A percentile compares a stretch with the other conserved stretches of the same genome.
Conservation (phyloP, 768 basidiomycete genomes). For the Pisolithus albus region DNA sequence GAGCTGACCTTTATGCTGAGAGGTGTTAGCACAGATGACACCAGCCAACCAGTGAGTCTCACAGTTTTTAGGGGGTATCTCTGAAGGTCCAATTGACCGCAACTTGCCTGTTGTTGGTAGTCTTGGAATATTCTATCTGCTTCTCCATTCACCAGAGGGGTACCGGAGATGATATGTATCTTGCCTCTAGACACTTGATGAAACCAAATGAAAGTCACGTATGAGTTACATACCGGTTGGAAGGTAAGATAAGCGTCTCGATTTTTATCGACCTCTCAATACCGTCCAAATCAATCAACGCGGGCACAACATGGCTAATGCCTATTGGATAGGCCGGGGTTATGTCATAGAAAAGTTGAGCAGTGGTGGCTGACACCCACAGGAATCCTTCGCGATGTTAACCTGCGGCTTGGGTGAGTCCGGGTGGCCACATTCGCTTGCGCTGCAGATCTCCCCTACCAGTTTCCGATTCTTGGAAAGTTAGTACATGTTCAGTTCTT, state of each 20-base stretch:
- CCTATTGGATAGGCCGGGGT: constrained; percentile 11
- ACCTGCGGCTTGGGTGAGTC: constrained; percentile 20
- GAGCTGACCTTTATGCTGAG: constrained; percentile 62
- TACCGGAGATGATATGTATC: constrained; percentile 49
- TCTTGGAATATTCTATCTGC: constrained; percentile 54
- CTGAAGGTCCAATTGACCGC: constrained; percentile 53
- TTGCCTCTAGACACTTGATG: constrained; percentile 36
- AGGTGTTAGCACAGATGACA: constrained; percentile 6
- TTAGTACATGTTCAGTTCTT: constrained; percentile 6
- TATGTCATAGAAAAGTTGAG: background rate
- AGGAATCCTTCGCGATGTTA: constrained; percentile 22
- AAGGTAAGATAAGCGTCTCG: constrained; percentile 47
- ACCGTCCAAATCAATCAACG: constrained; percentile 14
- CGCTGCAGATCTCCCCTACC: constrained; percentile 16
- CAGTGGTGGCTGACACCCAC: constrained; percentile 7
- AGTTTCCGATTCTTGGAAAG: background rate
- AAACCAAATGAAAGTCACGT: background rate
- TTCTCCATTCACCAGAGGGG: constrained; percentile 29
- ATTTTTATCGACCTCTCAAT: constrained; percentile 19
- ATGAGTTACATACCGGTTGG: constrained; percentile 31
- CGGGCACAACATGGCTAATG: constrained; percentile 9
- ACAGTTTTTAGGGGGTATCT: constrained; percentile 69
- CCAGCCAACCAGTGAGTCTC: constrained; percentile 19
- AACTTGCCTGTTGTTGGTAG: constrained; percentile 60
- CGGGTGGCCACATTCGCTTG: constrained; percentile 35